Evolutionary conservation across 495 filamentous ascomycete genomes (phyloP), one percentile per base, ranked within the genome.

Genomic region (Penicillium silybi): DNA sequence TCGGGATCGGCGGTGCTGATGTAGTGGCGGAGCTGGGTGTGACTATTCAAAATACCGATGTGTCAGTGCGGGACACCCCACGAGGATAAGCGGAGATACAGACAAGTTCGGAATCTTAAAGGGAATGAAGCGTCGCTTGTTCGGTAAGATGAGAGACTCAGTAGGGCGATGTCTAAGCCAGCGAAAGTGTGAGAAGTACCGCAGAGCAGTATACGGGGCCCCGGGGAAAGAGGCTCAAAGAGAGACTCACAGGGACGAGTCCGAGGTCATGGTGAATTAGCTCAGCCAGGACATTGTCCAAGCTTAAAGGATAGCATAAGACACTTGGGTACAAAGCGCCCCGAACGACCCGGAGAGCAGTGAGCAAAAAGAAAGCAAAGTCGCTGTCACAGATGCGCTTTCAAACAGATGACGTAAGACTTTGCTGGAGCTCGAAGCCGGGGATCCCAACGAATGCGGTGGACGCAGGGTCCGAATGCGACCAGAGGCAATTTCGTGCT

Each of bases 21-120:
- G 56, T 95, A 84, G 58, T 95, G 90, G 44, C 91, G 88, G 42
- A 98, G 81, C 70, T 98, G 93, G 75, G 85, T 88, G 68, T 98
- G 93, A 56, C 92, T 96, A 66, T 46, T 42, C 38, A 37, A 5
- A 22, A 2, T 39, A 34, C n/a, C n/a, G n/a, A 22, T 40, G 20
- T 43, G 50, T 60, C 40, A 55, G 57, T 40, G 27, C 40, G 39
- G 38, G 47, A 15, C 26, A 40, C 7, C 35, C 20, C 25, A 43
- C n/a, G 37, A 19, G 29, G 47, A 18, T 10, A 52, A 44, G 22
- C 16, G 52, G 45, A 37, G 50, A 47, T 57, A 82, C 85, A 64
- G 64, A 89, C 87, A 82, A 81, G 59, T 84, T 82, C 29, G 84
- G 85, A 44, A 96, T 90, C 42, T 75, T 79, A 58, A 84, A 80